Evolutionary conservation across 2,329 filamentous ascomycete genomes (phyloP).

Genomic region (Ophiocordyceps camponoti-floridani): DNA sequence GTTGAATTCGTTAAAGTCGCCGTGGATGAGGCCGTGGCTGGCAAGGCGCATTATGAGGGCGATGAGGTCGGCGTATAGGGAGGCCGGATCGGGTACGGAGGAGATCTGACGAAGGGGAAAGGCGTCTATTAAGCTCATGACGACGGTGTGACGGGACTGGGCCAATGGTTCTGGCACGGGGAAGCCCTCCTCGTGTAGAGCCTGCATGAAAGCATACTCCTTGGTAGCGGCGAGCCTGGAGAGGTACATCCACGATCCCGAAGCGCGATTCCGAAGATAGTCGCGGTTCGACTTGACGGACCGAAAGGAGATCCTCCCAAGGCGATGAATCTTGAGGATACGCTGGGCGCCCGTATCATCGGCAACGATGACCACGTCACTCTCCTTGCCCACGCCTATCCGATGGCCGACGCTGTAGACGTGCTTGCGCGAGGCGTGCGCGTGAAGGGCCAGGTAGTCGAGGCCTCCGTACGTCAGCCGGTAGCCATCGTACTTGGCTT

Average conservation of each 20-base stretch:
- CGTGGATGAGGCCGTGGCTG: conserved; percentile 78
- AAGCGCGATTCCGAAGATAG: conserved; percentile 66
- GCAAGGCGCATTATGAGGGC: conserved; percentile 70
- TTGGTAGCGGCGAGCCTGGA: conserved; percentile 83
- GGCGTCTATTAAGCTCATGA: conserved; percentile 88
- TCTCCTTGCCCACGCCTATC: conserved; percentile 94
- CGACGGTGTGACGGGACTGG: conserved; percentile 85
- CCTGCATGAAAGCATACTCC: conserved; percentile 89
- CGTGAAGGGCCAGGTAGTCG: conserved; percentile 91
- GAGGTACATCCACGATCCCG: conserved; percentile 96
- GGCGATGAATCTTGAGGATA: conserved; percentile 87
- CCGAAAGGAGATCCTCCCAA: conserved; percentile 91
- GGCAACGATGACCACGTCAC: conserved; percentile 88
- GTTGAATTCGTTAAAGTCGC: conserved; percentile 99
- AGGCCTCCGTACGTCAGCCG: conserved; percentile 90
- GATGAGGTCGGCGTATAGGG: conserved; percentile 85
- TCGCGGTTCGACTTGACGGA: conserved; percentile 92
- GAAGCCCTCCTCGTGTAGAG: conserved; percentile 67
- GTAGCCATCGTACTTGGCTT: conserved; percentile 95
- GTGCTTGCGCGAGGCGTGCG: conserved; percentile 60
- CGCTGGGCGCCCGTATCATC: conserved; percentile 57
- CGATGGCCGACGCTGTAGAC: conserved; percentile 89
- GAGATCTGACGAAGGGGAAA: conserved; percentile 83
- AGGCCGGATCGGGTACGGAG: conserved; percentile 62
- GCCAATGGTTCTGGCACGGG: conserved; percentile 74